These are phyloP conservation scores for Aspergillus floridensis DNA, from an alignment of 2,329 filamentous ascomycete genomes.

Conservation along the genomic window DNA sequence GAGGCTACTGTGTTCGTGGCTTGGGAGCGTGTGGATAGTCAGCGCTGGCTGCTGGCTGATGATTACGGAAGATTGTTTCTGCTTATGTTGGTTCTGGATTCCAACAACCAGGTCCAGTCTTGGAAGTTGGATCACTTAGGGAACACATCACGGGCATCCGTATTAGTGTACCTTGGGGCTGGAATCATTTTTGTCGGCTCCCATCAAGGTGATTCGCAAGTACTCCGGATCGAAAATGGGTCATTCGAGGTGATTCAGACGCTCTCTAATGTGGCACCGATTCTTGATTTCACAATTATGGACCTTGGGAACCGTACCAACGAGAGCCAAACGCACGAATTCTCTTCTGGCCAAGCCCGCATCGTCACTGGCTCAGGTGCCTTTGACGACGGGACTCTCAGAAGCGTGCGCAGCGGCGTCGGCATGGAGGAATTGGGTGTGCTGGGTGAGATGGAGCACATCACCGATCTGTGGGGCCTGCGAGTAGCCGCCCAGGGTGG, in stretches of 20 bases:
- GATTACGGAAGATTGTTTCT: constrained; percentile 85
- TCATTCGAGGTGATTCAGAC: constrained; percentile 69
- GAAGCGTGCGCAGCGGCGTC: constrained; percentile 90
- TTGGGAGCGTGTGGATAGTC: constrained; percentile 80
- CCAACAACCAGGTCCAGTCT: constrained; percentile 64
- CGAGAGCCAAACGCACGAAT: constrained; percentile 78
- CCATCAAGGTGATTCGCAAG: constrained; percentile 87
- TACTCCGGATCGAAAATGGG: constrained; percentile 64
- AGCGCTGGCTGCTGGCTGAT: constrained; percentile 83
- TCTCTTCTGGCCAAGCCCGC: constrained; percentile 89
- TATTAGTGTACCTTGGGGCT: constrained; percentile 68
- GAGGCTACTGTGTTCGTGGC: constrained; percentile 85
- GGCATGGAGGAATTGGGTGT: constrained; percentile 84
- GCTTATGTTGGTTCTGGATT: constrained; percentile 70
- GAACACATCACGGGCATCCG: constrained; percentile 70
- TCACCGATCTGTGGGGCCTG: constrained; percentile 72
- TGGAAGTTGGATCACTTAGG: constrained; percentile 70
- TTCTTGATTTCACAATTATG: constrained; percentile 93
- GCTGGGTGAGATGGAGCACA: constrained; percentile 72
- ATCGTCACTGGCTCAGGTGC: constrained; percentile 92
- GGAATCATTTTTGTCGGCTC: constrained; percentile 82
- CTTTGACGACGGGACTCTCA: constrained; percentile 80
- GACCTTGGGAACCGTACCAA: constrained; percentile 85
- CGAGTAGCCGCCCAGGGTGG: constrained; percentile 46
- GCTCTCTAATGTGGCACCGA: constrained; percentile 80